A percentile compares a stretch with the other conserved stretches of the same genome.
Conservation (phyloP, 768 basidiomycete species). For the Pleurotus ostreatus region DNA sequence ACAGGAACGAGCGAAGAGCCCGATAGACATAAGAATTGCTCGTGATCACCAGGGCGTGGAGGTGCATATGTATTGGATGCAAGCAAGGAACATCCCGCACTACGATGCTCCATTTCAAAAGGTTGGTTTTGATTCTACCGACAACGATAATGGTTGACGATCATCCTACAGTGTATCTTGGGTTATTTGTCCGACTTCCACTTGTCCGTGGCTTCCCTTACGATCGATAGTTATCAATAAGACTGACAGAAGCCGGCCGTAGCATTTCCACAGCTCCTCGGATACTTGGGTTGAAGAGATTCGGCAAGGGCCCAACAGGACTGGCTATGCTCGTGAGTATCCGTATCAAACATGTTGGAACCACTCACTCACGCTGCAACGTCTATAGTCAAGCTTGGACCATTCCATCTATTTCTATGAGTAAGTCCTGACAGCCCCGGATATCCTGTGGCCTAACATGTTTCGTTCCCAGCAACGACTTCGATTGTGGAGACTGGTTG, state of each 20-base stretch:
- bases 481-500: constrained; percentile 78
- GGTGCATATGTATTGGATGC: constrained; percentile 76
- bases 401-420: constrained; percentile 80
- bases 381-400: constrained; percentile 62
- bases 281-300: constrained; percentile 50
- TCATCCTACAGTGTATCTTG: constrained; percentile 60
- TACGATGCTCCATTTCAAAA: constrained; percentile 77
- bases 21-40: constrained; percentile 61
- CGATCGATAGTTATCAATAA: constrained; percentile 10
- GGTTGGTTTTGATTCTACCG: constrained; percentile 29
- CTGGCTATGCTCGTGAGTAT: constrained; percentile 59
- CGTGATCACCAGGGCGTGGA: constrained; percentile 40
- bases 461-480: constrained; percentile 48
- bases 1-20: constrained; percentile 66
- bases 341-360: not conserved
- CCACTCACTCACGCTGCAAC: not conserved
- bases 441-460: not conserved
- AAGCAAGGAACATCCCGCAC: constrained; percentile 59
- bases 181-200: constrained; percentile 76
- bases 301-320: constrained; percentile 43
- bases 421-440: constrained; percentile 25
- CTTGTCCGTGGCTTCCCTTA: constrained; percentile 47
- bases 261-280: constrained; percentile 57
- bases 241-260: not conserved
- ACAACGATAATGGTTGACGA: constrained; percentile 4